Conservation (phyloP, 1,284 basidiomycete species). For the Rhodotorula sp. region DNA sequence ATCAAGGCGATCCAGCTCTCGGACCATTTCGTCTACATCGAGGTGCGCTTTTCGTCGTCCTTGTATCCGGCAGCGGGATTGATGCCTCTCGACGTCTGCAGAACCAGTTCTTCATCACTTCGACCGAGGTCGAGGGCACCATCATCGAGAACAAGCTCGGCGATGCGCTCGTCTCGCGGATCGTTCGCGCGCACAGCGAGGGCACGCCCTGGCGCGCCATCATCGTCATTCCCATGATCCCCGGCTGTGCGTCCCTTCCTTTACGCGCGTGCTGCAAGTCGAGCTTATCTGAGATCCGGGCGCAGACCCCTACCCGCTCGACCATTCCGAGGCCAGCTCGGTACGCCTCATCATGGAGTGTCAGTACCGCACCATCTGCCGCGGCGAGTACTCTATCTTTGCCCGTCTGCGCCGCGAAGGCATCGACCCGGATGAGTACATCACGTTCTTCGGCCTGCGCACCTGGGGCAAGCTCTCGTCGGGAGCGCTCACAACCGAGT, state of each 20-base stretch:
- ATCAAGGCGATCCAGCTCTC: constrained; percentile 84
- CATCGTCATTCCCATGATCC: constrained; percentile 87
- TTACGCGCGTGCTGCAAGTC: not conserved
- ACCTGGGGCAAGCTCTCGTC: constrained; percentile 91
- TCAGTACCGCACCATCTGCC: constrained; percentile 83
- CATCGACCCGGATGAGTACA: constrained; percentile 91
- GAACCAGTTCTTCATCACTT: constrained; percentile 98
- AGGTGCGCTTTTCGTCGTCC: not conserved
- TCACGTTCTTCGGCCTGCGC: constrained; percentile 85
- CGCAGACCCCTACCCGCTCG: constrained; percentile 78
- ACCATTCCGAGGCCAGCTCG: constrained; percentile 87
- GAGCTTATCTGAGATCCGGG: not conserved
- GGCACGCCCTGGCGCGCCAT: constrained; percentile 85
- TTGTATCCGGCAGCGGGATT: not conserved
- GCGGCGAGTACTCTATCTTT: constrained; percentile 92
- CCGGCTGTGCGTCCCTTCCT: constrained; percentile 62
- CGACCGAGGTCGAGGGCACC: constrained; percentile 83
- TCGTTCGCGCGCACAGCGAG: constrained; percentile 83
- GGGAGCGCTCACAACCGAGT: constrained; percentile 82
- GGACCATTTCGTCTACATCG: constrained; percentile 86
- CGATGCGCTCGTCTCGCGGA: constrained; percentile 87
- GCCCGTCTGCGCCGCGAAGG: constrained; percentile 79
- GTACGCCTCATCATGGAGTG: constrained; percentile 91
- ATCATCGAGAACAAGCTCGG: constrained; percentile 91
- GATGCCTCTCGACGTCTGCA: not conserved